Base-by-base conservation (phyloP, 768 basidiomycete genomes). In the Macrolepiota fuliginosa region DNA sequence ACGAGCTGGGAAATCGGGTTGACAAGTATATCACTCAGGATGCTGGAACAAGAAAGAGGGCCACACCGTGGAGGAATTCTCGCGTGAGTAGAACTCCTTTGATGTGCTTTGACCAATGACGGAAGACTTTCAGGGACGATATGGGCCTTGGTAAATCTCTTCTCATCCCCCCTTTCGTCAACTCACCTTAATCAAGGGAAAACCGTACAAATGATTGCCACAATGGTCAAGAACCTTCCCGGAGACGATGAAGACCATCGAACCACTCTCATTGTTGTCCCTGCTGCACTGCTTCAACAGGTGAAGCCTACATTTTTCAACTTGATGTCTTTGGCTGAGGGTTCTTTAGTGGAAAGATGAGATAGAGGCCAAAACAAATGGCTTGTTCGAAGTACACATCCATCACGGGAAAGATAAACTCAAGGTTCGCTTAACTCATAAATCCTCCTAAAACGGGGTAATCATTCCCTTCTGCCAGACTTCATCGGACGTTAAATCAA, bases 181-280 rank as follows among this genome's bases (percentile, higher is more conserved):
- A 24, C 63, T 52, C 22, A 42, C 24, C 37, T 22, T 50, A 7
- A 27, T 11, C 22, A 53, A 82, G 84, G 85, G 2, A 89, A 91
- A 74, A 90, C 89, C 7, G 85, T 91, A 1, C 89, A 91, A 69
- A 88, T 89, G 84, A 91, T 93, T 51, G 91, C 91, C 2, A 84
- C 85, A 0, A 91, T 93, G 84, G 83, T 81, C 19, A 79, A 79
- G 68, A 90, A 92, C 66, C 78, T 79, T 66, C 85, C 90, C 0
- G 68, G 69, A 0, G 65, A 70, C 0, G 75, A 82, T 29, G 82
- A 83, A 17, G 72, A 77, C 17, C 64, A 67, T 57, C 80, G 80
- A 50, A 84, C 84, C 0, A 92, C 87, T 9, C 82, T 93, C 1
- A 82, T 94, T 56, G 82, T 94, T 19, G 90, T 91, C 1, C 91